phyloP scores from a whole-genome alignment of 2,329 filamentous ascomycete species.

The Pseudogymnoascus sp. region DNA sequence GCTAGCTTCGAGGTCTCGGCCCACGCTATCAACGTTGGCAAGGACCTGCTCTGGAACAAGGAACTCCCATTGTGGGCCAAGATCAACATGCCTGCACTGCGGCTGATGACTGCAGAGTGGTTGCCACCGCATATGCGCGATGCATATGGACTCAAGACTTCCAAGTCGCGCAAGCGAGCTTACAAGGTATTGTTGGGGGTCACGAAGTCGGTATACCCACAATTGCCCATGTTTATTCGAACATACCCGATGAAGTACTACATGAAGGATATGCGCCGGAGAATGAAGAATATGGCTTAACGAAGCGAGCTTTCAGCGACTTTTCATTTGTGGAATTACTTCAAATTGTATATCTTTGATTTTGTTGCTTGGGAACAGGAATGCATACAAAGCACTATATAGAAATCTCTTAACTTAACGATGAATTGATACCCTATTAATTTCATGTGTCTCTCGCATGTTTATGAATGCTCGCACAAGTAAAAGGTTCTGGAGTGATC shows the following conservation, averaged over 20 bases:
- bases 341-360: neutral
- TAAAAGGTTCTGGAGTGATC: too few relatives aligned
- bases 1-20: conserved; percentile 22
- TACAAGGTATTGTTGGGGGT: conserved; percentile 6
- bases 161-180: neutral
- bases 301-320: too few relatives aligned
- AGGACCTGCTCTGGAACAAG: conserved; percentile 22
- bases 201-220: conserved; percentile 27
- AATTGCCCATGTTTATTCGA: conserved; percentile 25
- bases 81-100: conserved; percentile 19
- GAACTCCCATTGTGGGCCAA: conserved; percentile 20
- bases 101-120: conserved; percentile 19
- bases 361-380: neutral
- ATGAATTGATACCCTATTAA: neutral
- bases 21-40: conserved; percentile 23
- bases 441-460: too few relatives aligned
- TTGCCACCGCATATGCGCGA: conserved; percentile 21
- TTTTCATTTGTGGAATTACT: neutral
- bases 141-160: conserved; percentile 20
- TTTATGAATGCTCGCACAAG: too few relatives aligned
- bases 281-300: conserved; percentile 1
- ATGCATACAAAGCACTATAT: neutral
- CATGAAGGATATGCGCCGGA: conserved; percentile 22
- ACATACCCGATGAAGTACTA: conserved; percentile 20
- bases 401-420: neutral